phyloP scores from a whole-genome alignment of 352 stramenopile genomes.

The Phytopythium boreale region DNA sequence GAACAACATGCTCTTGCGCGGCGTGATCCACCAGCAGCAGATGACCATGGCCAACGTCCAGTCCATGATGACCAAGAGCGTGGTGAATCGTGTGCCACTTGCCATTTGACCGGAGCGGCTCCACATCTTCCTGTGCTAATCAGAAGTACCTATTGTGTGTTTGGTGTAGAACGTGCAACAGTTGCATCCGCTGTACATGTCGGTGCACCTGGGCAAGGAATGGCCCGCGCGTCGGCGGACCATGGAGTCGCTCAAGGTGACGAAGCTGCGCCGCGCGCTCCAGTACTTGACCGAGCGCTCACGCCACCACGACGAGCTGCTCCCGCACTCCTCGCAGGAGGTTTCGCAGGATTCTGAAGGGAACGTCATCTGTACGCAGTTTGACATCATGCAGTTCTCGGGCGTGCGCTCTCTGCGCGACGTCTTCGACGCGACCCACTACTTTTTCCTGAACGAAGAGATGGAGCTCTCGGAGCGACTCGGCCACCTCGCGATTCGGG shows the following conservation, averaged over 20 bases:
- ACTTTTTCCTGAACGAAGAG: conserved; percentile 35
- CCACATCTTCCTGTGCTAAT: background rate
- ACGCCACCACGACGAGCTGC: conserved; percentile 9
- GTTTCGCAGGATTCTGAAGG: conserved; percentile 22
- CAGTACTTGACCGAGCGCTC: conserved; percentile 24
- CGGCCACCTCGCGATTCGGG: conserved; percentile 30
- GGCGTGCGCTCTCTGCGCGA: conserved; percentile 20
- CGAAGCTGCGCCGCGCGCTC: conserved; percentile 17
- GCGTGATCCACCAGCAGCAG: conserved; percentile 4
- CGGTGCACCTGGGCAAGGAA: conserved; percentile 24
- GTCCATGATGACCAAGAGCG: conserved; percentile 5
- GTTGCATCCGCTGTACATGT: conserved; percentile 21
- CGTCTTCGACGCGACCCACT: conserved; percentile 30
- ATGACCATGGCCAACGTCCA: conserved; percentile 1
- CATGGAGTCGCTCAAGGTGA: conserved; percentile 11
- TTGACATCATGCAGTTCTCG: conserved; percentile 29
- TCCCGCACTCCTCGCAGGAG: conserved; percentile 22
- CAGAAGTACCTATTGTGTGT: background rate
- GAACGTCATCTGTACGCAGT: conserved; percentile 25
- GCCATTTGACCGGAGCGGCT: background rate
- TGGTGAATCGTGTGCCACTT: background rate
- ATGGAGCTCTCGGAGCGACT: conserved; percentile 35
- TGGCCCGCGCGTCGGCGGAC: conserved; percentile 15
- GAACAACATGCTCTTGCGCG: background rate
- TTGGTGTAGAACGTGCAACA: conserved; percentile 14